Evolutionary conservation across 495 filamentous ascomycete species (phyloP).

Genomic region (Neurospora sp.): DNA sequence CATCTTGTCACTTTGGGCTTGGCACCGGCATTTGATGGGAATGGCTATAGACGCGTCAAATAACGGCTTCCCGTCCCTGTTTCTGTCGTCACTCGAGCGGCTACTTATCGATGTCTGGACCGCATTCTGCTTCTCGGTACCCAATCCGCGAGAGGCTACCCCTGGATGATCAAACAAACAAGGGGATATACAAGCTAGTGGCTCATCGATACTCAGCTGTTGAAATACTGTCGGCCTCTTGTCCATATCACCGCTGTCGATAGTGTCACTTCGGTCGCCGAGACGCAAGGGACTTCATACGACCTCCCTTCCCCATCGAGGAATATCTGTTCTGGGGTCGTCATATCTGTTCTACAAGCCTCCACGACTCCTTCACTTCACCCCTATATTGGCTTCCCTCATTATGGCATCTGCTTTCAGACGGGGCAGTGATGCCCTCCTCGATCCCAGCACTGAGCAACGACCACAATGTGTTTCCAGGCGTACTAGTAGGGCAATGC

Average conservation of each 20-base stretch:
- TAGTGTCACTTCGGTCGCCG: not conserved
- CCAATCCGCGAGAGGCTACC: not conserved
- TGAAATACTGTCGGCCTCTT: not conserved
- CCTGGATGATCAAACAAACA: not conserved
- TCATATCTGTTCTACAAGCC: not conserved
- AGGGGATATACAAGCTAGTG: not conserved
- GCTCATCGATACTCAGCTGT: not conserved
- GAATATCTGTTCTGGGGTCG: not conserved
- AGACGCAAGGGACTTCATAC: not conserved
- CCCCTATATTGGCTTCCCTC: not conserved
- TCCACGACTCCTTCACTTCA: not conserved
- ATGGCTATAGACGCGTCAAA: not conserved
- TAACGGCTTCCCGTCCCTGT: not conserved
- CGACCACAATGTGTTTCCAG: conserved; percentile 12
- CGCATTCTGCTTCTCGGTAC: not conserved
- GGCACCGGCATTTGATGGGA: not conserved
- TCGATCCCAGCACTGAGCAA: conserved; percentile 13
- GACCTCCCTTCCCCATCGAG: not conserved
- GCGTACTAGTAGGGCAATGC: conserved; percentile 36
- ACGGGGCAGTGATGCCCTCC: conserved; percentile 3
- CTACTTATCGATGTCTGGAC: not conserved
- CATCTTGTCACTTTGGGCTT: not conserved
- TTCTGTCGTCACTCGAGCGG: not conserved
- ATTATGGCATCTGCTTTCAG: conserved; percentile 24
- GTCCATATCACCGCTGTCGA: not conserved